Evolutionary conservation across 2,329 filamentous ascomycete genomes (phyloP).

Genomic region (Verticillium zaregamsianum): DNA sequence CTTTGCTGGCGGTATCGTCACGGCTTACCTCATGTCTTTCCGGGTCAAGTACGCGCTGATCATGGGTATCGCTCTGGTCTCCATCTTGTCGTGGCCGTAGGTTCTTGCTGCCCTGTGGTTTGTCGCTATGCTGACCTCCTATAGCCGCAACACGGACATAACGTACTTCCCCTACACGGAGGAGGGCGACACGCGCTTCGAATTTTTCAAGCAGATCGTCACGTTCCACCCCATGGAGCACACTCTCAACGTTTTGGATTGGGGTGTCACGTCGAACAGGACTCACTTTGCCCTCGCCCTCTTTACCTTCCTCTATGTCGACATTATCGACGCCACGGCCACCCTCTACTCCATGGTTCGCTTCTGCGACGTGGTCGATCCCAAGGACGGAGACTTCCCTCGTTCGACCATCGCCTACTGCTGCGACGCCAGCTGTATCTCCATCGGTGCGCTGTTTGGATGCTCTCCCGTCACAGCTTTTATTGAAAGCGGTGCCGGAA

Average conservation of each 20-base stretch:
- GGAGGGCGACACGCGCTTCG: slow-evolving; percentile 60
- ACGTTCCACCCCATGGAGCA: slow-evolving; percentile 66
- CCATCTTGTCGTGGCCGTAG: slow-evolving; percentile 70
- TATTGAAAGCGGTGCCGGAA: slow-evolving; percentile 72
- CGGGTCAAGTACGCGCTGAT: slow-evolving; percentile 72
- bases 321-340: slow-evolving; percentile 74
- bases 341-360: slow-evolving; percentile 80
- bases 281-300: slow-evolving; percentile 66
- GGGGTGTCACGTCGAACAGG: slow-evolving; percentile 52
- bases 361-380: slow-evolving; percentile 62
- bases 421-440: slow-evolving; percentile 67
- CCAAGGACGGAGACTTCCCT: slow-evolving; percentile 74
- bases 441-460: slow-evolving; percentile 65
- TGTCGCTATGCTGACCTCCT: slow-evolving; percentile 7
- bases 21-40: slow-evolving; percentile 76
- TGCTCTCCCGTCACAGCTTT: slow-evolving; percentile 70
- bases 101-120: slow-evolving; percentile 19
- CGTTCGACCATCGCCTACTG: slow-evolving; percentile 77
- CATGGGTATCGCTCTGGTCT: slow-evolving; percentile 67
- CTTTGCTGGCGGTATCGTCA: slow-evolving; percentile 73
- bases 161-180: slow-evolving; percentile 68
- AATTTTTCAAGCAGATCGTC: slow-evolving; percentile 70
- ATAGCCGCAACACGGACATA: slow-evolving; percentile 59
- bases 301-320: slow-evolving; percentile 75
- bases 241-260: slow-evolving; percentile 61